phyloP scores from a whole-genome alignment of 2,329 filamentous ascomycete species.

The Penicillium aurantiogriseum region DNA sequence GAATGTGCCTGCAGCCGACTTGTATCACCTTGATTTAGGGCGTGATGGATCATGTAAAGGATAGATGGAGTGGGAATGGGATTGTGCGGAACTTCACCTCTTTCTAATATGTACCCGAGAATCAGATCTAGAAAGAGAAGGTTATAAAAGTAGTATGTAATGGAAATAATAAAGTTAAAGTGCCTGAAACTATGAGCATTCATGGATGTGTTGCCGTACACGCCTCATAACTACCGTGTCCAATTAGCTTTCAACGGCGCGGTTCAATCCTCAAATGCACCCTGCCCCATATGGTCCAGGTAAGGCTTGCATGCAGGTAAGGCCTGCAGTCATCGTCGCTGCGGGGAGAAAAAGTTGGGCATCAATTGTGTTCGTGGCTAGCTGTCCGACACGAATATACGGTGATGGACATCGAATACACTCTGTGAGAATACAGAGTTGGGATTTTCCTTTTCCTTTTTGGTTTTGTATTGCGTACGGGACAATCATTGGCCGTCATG shows the following conservation, averaged over 20 bases:
- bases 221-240: neutral
- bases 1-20: constrained; percentile 1
- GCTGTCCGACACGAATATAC: neutral
- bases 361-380: constrained; percentile 9
- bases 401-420: neutral
- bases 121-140: neutral
- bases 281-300: neutral
- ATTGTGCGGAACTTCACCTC: neutral
- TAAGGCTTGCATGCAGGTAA: constrained; percentile 9
- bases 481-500: neutral
- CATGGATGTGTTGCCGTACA: neutral
- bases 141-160: neutral
- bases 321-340: neutral
- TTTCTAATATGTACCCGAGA: neutral
- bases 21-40: constrained; percentile 1
- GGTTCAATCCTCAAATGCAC: constrained; percentile 4
- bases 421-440: neutral
- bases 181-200: neutral
- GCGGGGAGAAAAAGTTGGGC: constrained; percentile 5
- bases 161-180: neutral
- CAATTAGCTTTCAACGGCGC: neutral
- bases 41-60: neutral
- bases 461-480: neutral
- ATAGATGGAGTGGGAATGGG: neutral
- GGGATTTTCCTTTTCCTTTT: neutral